phyloP scores from a whole-genome alignment of 352 stramenopile genomes.

The Elongisporangium undulatum region DNA sequence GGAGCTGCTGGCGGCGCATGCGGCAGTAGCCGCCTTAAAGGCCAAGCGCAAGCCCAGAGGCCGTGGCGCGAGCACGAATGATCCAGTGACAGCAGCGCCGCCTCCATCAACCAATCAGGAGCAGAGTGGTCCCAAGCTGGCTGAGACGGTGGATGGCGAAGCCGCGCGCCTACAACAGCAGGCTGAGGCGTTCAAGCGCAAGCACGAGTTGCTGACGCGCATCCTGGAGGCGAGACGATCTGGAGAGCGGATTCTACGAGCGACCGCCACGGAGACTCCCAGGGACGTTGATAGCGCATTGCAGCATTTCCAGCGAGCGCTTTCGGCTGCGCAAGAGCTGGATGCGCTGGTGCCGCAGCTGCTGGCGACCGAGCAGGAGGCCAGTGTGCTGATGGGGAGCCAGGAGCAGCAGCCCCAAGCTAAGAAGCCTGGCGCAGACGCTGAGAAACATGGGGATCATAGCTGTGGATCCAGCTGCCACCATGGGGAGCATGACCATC shows the following conservation, averaged over 20 bases:
- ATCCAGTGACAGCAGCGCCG: background rate
- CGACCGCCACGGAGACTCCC: conserved; percentile 1
- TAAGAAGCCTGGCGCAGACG: background rate
- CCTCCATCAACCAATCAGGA: background rate
- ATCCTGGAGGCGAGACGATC: conserved; percentile 35
- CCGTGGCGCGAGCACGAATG: background rate
- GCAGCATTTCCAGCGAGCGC: conserved; percentile 23
- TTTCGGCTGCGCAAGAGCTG: conserved; percentile 25
- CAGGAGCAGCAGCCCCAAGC: conserved; percentile 3
- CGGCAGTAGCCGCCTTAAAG: conserved; percentile 61
- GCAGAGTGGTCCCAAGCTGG: background rate
- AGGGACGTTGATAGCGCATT: conserved; percentile 12
- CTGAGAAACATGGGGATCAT: background rate
- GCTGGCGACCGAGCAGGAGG: conserved; percentile 15
- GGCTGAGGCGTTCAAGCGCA: conserved; percentile 31
- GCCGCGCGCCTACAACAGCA: conserved; percentile 20
- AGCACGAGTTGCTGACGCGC: conserved; percentile 46
- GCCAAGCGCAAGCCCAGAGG: conserved; percentile 21
- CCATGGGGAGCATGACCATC: conserved; percentile 4
- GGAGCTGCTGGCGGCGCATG: conserved; percentile 56
- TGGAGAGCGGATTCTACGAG: conserved; percentile 26
- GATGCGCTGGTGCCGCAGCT: conserved; percentile 37
- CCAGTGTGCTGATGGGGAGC: background rate
- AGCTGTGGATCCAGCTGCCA: conserved; percentile 12
- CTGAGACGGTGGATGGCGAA: conserved; percentile 1